A percentile compares a stretch with the other conserved stretches of the same genome.
These are phyloP conservation scores for Geotrichum klebahnii DNA, from an alignment of 1,139 yeast genomes.

Conservation along the genomic window DNA sequence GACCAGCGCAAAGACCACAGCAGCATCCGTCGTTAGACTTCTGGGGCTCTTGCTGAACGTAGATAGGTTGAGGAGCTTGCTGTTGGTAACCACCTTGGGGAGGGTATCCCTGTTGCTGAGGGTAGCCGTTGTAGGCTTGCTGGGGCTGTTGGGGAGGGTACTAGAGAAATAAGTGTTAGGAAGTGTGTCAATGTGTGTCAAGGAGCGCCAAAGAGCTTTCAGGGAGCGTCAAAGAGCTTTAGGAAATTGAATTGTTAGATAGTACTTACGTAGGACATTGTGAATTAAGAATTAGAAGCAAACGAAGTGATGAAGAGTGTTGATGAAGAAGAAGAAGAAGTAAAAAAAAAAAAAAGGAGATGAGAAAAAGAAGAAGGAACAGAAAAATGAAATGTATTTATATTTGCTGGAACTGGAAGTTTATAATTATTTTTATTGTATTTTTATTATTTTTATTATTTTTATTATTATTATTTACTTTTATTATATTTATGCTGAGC, in stretches of 20 bases:
- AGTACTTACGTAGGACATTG: slow-evolving; percentile 28
- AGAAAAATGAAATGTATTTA: no score
- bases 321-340: slow-evolving; percentile 1
- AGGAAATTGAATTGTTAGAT: not conserved
- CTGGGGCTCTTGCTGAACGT: slow-evolving; percentile 32
- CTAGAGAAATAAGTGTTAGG: slow-evolving; percentile 17
- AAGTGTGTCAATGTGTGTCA: no score
- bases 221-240: not conserved
- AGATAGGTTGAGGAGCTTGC: slow-evolving; percentile 27
- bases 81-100: slow-evolving; percentile 12
- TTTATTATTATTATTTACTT: no score
- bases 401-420: no score
- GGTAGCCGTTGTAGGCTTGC: slow-evolving; percentile 25
- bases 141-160: slow-evolving; percentile 34
- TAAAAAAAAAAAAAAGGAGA: slow-evolving; percentile 1
- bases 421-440: no score
- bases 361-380: no score
- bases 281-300: not conserved
- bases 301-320: not conserved
- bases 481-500: no score
- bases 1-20: slow-evolving; percentile 37
- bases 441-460: no score
- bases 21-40: slow-evolving; percentile 32
- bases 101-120: slow-evolving; percentile 1
- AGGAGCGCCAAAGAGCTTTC: not conserved